These are phyloP conservation scores for Leucocoprinus birnbaumii DNA, from an alignment of 768 basidiomycete species.

Conservation along the genomic window DNA sequence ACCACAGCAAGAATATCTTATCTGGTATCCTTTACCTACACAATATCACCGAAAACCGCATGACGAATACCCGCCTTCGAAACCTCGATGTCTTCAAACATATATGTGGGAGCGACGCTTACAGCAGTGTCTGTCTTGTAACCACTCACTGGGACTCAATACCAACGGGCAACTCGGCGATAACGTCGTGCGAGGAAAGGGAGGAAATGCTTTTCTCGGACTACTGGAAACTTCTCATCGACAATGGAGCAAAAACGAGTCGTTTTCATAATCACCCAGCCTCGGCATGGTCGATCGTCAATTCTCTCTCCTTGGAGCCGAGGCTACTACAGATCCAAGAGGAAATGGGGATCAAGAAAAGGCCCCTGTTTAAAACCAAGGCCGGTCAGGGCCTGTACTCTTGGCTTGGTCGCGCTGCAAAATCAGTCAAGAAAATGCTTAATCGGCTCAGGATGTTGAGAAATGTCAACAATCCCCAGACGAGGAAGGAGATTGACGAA, in stretches of 20 bases:
- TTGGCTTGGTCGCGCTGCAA: background rate
- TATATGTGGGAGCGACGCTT: conserved; percentile 14
- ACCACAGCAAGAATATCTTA: conserved; percentile 11
- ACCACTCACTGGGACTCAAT: conserved; percentile 10
- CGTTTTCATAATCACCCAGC: background rate
- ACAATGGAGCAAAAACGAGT: background rate
- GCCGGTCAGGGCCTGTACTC: conserved; percentile 11
- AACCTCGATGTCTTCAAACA: conserved; percentile 14
- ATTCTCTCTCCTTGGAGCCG: background rate
- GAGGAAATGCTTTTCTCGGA: background rate
- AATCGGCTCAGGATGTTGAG: background rate
- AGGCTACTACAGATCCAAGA: conserved; percentile 12
- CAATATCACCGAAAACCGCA: conserved; percentile 17
- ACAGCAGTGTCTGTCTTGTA: background rate
- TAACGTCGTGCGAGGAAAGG: background rate
- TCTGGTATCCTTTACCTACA: conserved; percentile 21
- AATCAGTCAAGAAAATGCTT: background rate
- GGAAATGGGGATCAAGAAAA: conserved; percentile 14
- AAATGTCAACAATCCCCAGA: too few species aligned
- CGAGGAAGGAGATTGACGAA: background rate
- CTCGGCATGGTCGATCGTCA: background rate
- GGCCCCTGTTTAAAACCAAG: conserved; percentile 10
- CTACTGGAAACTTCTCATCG: conserved; percentile 3
- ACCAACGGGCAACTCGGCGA: background rate
- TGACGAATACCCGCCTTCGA: conserved; percentile 8